Percentiles rank a stretch among this genome's conserved stretches.
Conservation (phyloP, 2,329 filamentous ascomycete genomes). For the Colletotrichum musae region DNA sequence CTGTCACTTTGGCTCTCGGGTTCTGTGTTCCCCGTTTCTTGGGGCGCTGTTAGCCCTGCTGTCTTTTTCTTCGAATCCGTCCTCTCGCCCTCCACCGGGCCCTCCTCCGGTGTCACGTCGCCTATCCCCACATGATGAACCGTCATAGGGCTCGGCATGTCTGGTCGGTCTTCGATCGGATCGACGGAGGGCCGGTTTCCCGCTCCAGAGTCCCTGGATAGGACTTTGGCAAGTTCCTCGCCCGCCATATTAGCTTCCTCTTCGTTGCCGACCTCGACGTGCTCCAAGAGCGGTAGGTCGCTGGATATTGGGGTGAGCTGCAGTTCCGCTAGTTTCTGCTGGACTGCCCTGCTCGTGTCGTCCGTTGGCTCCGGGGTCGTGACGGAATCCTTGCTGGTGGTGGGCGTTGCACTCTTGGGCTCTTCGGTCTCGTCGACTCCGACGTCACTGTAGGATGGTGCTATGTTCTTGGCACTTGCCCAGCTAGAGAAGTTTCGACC, state of each 20-base stretch:
- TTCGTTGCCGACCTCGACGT: constrained; percentile 20
- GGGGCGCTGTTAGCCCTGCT: constrained; percentile 32
- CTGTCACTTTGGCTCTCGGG: constrained; percentile 36
- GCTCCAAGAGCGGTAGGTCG: constrained; percentile 4
- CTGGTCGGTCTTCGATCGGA: constrained; percentile 15
- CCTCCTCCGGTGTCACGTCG: neutral
- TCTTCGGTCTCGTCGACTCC: constrained; percentile 43
- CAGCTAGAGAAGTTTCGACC: constrained; percentile 52
- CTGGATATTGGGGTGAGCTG: constrained; percentile 38
- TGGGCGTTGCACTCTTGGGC: constrained; percentile 39
- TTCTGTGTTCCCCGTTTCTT: constrained; percentile 43
- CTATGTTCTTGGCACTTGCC: constrained; percentile 56
- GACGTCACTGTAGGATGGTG: constrained; percentile 56
- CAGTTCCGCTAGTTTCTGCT: constrained; percentile 35
- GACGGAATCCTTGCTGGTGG: constrained; percentile 35
- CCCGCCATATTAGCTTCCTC: constrained; percentile 15
- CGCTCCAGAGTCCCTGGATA: neutral
- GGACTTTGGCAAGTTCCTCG: constrained; percentile 10
- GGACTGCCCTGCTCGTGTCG: constrained; percentile 25
- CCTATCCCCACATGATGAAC: constrained; percentile 10
- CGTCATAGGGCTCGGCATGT: constrained; percentile 21
- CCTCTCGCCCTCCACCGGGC: neutral
- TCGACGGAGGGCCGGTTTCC: neutral
- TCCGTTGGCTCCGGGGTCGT: constrained; percentile 29
- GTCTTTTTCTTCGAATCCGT: constrained; percentile 5